Evolutionary conservation across 306 rosid species (phyloP).

Genomic region (Fagus crenata): DNA sequence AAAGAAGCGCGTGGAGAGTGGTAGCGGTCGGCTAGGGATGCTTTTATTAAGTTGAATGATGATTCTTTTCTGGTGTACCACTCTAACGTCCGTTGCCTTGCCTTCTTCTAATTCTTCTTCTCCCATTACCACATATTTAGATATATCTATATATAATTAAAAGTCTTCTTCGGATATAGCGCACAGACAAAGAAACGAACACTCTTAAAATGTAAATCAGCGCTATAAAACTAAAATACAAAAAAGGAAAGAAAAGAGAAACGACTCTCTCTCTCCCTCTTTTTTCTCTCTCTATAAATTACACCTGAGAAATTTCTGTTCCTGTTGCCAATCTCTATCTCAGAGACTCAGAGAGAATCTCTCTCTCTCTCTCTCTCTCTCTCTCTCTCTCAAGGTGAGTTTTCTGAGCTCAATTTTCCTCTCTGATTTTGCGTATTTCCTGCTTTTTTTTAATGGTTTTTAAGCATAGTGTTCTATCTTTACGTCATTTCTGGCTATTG

Average conservation of each 20-base stretch:
- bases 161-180: constrained; percentile 25
- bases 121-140: constrained; percentile 3
- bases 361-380: too few species aligned
- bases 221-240: neutral
- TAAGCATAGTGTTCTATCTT: neutral
- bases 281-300: neutral
- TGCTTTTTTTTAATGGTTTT: constrained; percentile 7
- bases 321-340: constrained; percentile 23
- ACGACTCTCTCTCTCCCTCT: constrained; percentile 22
- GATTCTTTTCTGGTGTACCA: constrained; percentile 40
- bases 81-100: constrained; percentile 48
- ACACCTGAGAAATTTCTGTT: constrained; percentile 34
- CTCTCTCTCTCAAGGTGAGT: constrained; percentile 46
- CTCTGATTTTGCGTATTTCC: neutral
- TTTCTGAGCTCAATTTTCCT: constrained; percentile 27
- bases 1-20: constrained; percentile 25
- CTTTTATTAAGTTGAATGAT: constrained; percentile 12
- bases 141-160: neutral
- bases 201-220: neutral
- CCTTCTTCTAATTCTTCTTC: neutral
- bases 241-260: too few species aligned
- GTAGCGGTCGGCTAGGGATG: neutral
- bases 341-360: constrained; percentile 11
- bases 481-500: neutral
- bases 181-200: constrained; percentile 16